Percentiles rank a stretch among this genome's conserved stretches.
Conservation (phyloP, 2,329 filamentous ascomycete species). For the Colletotrichum sansevieriae region DNA sequence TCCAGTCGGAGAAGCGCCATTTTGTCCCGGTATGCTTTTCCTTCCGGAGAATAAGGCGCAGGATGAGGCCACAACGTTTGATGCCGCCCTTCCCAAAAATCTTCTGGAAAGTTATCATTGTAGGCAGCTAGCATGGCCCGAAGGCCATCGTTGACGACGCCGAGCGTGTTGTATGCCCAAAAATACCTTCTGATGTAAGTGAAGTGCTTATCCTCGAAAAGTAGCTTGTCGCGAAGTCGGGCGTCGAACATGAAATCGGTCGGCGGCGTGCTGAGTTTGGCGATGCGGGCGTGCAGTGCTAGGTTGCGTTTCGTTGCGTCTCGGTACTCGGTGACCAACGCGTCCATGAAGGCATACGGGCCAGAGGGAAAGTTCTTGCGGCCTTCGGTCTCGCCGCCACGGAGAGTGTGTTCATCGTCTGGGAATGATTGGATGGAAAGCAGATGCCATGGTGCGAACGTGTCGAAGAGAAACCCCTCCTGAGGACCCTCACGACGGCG, state of each 20-base stretch:
- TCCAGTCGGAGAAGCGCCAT: constrained; percentile 61
- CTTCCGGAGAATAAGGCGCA: constrained; percentile 58
- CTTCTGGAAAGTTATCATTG: constrained; percentile 68
- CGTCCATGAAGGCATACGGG: constrained; percentile 71
- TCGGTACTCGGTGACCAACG: constrained; percentile 69
- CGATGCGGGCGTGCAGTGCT: constrained; percentile 68
- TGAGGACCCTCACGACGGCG: constrained; percentile 59
- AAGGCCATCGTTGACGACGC: constrained; percentile 70
- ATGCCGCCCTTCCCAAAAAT: constrained; percentile 69
- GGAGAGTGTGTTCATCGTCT: constrained; percentile 68
- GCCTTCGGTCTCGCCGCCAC: constrained; percentile 63
- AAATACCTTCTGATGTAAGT: constrained; percentile 74
- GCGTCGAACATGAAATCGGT: constrained; percentile 70
- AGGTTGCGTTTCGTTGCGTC: constrained; percentile 71
- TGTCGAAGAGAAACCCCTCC: constrained; percentile 67
- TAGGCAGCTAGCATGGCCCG: constrained; percentile 70
- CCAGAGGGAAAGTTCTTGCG: constrained; percentile 70
- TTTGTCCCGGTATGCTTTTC: constrained; percentile 61
- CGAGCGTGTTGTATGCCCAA: constrained; percentile 72
- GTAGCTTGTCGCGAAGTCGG: constrained; percentile 66
- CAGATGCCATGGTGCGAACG: constrained; percentile 72
- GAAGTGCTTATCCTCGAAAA: constrained; percentile 72
- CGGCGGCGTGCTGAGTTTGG: constrained; percentile 70
- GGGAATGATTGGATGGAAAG: constrained; percentile 70
- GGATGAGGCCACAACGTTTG: constrained; percentile 68